Conservation (phyloP, 345 rosid species). For the Abelmoschus esculentus region DNA sequence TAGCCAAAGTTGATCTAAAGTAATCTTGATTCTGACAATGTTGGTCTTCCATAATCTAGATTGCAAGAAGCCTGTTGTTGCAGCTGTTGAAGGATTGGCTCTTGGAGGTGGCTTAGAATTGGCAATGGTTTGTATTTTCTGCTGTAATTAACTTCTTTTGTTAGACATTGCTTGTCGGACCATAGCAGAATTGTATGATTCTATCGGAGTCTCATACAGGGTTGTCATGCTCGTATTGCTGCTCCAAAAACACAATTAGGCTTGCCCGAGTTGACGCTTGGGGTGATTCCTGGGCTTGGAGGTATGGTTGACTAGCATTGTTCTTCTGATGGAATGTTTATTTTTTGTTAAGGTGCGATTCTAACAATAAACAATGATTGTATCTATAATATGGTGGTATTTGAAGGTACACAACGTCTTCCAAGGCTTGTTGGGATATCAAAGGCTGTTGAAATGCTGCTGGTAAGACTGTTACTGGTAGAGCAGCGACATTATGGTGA, state of each 20-base stretch:
- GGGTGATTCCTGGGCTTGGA: constrained; percentile 89
- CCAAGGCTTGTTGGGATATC: constrained; percentile 86
- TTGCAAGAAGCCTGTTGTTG: constrained; percentile 90
- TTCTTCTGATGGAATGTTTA: background rate
- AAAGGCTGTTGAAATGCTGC: constrained; percentile 77
- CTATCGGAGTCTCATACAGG: constrained; percentile 30
- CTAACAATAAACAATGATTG: too few relatives aligned
- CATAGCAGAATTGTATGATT: background rate
- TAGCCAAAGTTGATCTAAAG: background rate
- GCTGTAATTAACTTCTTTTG: constrained; percentile 1
- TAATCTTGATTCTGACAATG: background rate
- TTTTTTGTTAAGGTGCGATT: background rate
- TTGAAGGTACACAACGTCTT: constrained; percentile 89
- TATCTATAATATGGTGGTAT: constrained; percentile 3
- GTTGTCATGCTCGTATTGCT: constrained; percentile 80
- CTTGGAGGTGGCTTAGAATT: constrained; percentile 96
- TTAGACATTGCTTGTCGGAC: background rate
- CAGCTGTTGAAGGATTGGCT: constrained; percentile 92
- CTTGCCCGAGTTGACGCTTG: constrained; percentile 84
- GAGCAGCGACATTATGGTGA: background rate
- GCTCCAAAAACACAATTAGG: constrained; percentile 72
- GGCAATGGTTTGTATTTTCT: constrained; percentile 56
- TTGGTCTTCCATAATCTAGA: constrained; percentile 28
- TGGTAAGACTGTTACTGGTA: constrained; percentile 27
- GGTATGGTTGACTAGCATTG: constrained; percentile 33